Evolutionary conservation across 768 basidiomycete genomes (phyloP).

Genomic region (Clathrus columnatus): DNA sequence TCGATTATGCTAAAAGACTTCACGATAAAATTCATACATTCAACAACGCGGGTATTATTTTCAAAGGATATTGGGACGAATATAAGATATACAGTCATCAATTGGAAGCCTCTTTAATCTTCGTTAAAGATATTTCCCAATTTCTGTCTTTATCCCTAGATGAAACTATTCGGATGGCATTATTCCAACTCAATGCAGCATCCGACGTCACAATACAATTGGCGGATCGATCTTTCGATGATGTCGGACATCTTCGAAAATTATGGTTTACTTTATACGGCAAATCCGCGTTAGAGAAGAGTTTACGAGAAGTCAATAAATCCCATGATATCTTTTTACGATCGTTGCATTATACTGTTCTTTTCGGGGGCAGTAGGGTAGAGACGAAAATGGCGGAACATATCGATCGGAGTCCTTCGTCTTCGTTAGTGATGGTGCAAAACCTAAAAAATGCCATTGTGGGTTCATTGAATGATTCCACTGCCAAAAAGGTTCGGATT

Average conservation of each 20-base stretch:
- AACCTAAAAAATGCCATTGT: not conserved
- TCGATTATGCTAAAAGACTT: not conserved
- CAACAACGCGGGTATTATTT: not conserved
- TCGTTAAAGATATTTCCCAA: not conserved
- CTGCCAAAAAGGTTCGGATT: not conserved
- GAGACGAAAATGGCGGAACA: not conserved
- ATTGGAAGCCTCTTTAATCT: not conserved
- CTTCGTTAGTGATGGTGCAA: not conserved
- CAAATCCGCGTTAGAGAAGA: not conserved
- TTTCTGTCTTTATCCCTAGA: not conserved
- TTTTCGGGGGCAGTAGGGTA: not conserved
- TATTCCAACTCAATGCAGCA: not conserved
- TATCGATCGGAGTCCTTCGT: not conserved
- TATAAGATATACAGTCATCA: not conserved
- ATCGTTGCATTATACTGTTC: not conserved
- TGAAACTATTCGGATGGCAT: not conserved
- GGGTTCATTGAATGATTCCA: not conserved
- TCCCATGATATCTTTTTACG: not conserved
- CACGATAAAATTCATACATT: not conserved
- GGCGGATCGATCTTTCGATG: not conserved
- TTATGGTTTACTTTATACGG: not conserved
- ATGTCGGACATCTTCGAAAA: not conserved
- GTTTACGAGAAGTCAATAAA: not conserved
- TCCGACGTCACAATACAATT: not conserved
- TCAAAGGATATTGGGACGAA: not conserved